Base-by-base conservation (phyloP, 805 yeast species). In the Peterozyma toletana region DNA sequence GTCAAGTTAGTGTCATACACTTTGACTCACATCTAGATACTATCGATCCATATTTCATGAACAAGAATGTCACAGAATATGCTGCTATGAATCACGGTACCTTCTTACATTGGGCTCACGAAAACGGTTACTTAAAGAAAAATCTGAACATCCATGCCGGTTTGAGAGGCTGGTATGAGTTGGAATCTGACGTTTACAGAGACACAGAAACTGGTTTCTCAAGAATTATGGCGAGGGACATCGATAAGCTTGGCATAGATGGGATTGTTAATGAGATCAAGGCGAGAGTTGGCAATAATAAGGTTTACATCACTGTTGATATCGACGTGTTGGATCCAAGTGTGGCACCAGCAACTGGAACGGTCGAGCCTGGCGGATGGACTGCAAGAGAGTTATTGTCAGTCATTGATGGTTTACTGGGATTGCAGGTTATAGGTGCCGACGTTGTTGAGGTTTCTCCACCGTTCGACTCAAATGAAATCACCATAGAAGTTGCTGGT, bases 341-440 rank as follows among this genome's bases (percentile, higher is more conserved):
- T 5, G 56, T 55, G 38, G 77, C 78, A 0, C 78, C 79, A 2
- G 78, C 74, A 1, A 70, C 77, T 6, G 78, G 78, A 31, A 73
- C 79, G 7, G 68, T 69, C 60, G 79, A 73, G 51, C 65, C 68
- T 11, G 79, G 78, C 36, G 80, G 80, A 33, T 73, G 70, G 67
- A 67, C 75, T 7, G 57, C 70, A 2, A 59, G 80, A 41, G 80
- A 73, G 51, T 53, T 73, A 33, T 54, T 71, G 36, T 56, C 65
- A 7, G 56, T 73, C 6, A 53, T 71, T 38, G 73, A 69, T 47
- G 69, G 71, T 9, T 54, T 72, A 39, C 62, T 63, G 45, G 78
- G 77, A 1, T 47, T 73, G 35, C 60, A 70, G 45, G 53, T 73
- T 35, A 59, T 73, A 33, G 78, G 78, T 33, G 77, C 70, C 41